These are phyloP conservation scores for Talaromyces islandicus DNA, from an alignment of 2,329 filamentous ascomycete genomes.

Conservation along the genomic window DNA sequence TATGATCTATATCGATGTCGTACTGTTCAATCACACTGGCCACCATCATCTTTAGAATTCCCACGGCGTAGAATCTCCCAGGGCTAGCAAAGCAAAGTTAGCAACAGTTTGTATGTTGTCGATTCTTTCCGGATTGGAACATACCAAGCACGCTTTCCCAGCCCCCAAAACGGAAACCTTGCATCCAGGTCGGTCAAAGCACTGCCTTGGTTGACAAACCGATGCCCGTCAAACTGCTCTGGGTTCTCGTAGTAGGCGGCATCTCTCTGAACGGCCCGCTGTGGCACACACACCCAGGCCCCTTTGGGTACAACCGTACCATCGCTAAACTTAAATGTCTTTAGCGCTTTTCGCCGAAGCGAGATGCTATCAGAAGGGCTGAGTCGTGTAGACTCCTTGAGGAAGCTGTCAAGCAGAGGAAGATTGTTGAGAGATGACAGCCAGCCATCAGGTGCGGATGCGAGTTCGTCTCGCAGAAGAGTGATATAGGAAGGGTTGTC, in stretches of 20 bases:
- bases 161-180: not conserved
- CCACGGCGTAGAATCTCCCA: not conserved
- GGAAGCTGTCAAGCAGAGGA: slow-evolving; percentile 3
- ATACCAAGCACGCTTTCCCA: not conserved
- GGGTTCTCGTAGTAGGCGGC: not conserved
- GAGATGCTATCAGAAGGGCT: slow-evolving; percentile 3
- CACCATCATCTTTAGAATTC: not conserved
- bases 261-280: not conserved
- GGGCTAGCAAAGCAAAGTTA: not conserved
- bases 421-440: not conserved
- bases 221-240: not conserved
- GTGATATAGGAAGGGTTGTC: not conserved
- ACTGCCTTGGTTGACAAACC: not conserved
- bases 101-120: not conserved
- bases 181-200: not conserved
- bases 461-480: not conserved
- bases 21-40: not conserved
- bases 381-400: slow-evolving; percentile 5
- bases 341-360: not conserved
- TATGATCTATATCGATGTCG: not conserved
- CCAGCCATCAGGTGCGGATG: not conserved
- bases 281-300: not conserved
- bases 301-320: not conserved
- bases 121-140: not conserved
- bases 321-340: not conserved